phyloP scores from a whole-genome alignment of 371 early-diverging fungal genomes.

The Saksenaea oblongispora region DNA sequence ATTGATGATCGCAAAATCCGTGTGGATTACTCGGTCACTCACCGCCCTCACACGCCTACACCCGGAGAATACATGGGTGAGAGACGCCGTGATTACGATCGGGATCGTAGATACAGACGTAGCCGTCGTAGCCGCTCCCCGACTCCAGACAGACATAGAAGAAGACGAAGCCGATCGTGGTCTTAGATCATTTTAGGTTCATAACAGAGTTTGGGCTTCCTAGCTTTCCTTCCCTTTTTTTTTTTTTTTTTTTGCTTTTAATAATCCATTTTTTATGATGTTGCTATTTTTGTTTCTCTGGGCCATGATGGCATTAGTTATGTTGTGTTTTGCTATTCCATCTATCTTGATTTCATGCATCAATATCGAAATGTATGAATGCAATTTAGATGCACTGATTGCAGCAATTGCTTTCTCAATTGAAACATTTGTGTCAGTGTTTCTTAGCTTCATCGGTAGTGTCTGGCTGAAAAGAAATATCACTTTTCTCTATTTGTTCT shows the following conservation, averaged over 20 bases:
- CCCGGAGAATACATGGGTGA: conserved; percentile 76
- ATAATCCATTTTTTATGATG: background rate
- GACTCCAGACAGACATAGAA: conserved; percentile 34
- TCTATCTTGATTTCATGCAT: too few species aligned
- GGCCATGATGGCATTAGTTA: too few species aligned
- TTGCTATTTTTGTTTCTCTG: too few species aligned
- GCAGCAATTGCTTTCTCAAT: too few species aligned
- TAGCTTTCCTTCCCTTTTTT: conserved; percentile 5
- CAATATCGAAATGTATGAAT: too few species aligned
- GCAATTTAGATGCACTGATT: too few species aligned
- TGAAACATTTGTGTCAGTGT: too few species aligned
- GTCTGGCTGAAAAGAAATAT: too few species aligned
- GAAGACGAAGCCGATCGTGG: conserved; percentile 39
- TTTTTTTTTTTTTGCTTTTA: conserved; percentile 1
- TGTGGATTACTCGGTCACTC: conserved; percentile 77
- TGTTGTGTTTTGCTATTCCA: too few species aligned
- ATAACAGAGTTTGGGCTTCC: background rate
- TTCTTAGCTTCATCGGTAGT: too few species aligned
- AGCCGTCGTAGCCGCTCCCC: conserved; percentile 31
- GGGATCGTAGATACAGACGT: conserved; percentile 21
- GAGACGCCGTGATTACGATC: conserved; percentile 24
- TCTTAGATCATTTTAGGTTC: conserved; percentile 21
- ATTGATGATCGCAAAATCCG: conserved; percentile 78
- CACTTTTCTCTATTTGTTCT: too few species aligned
- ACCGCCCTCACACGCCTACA: conserved; percentile 66